phyloP scores from a whole-genome alignment of 2,329 filamentous ascomycete species.

The Sordariomycetes sp. region DNA sequence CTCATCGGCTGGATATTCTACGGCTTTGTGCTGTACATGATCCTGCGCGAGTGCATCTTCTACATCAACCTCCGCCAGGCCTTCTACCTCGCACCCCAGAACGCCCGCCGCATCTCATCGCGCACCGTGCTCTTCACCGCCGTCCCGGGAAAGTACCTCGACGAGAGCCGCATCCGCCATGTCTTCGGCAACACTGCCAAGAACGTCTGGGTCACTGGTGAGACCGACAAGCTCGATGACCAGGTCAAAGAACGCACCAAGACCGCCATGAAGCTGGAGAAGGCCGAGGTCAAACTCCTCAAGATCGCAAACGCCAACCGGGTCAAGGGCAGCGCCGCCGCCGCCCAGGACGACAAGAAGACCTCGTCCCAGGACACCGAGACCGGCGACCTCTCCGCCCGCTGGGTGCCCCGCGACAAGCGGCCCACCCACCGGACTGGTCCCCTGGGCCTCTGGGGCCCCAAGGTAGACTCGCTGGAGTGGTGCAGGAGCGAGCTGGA shows the following conservation, averaged over 20 bases:
- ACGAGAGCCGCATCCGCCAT: slow-evolving; percentile 63
- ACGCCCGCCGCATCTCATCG: slow-evolving; percentile 77
- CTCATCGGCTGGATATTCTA: slow-evolving; percentile 75
- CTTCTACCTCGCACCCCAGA: slow-evolving; percentile 76
- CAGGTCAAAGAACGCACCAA: slow-evolving; percentile 74
- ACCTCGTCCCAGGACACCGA: slow-evolving; percentile 42
- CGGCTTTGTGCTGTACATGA: slow-evolving; percentile 77
- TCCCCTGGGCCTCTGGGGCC: slow-evolving; percentile 51
- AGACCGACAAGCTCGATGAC: slow-evolving; percentile 67
- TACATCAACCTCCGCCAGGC: slow-evolving; percentile 90
- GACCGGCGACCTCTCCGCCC: slow-evolving; percentile 36
- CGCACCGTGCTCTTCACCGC: slow-evolving; percentile 83
- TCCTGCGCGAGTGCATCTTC: slow-evolving; percentile 81
- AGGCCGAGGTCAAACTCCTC: slow-evolving; percentile 77
- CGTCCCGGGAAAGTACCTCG: slow-evolving; percentile 68
- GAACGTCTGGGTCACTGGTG: slow-evolving; percentile 73
- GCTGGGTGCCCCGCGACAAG: slow-evolving; percentile 56
- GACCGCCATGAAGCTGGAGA: slow-evolving; percentile 72
- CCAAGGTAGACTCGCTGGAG: slow-evolving; percentile 73
- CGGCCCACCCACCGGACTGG: slow-evolving; percentile 60
- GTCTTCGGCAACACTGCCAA: slow-evolving; percentile 77
- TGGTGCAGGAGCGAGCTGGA: slow-evolving; percentile 55
- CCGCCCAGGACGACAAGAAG: slow-evolving; percentile 21
- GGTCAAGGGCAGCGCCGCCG: slow-evolving; percentile 55
- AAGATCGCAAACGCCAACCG: slow-evolving; percentile 65